Evolutionary conservation across 805 yeast species (phyloP).

Genomic region (Wickerhamomyces canadensis): DNA sequence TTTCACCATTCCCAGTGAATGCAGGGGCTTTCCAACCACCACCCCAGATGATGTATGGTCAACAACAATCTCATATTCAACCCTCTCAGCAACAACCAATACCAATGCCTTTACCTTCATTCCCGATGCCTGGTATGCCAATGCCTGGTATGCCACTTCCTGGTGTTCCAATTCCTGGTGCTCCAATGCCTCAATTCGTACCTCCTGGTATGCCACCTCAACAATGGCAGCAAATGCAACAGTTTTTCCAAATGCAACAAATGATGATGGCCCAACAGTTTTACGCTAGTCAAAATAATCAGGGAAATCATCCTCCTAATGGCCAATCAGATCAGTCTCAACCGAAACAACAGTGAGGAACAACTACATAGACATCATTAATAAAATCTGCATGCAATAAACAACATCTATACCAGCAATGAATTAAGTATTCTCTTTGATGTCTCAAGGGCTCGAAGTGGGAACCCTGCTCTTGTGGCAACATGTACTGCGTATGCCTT

Average conservation of each 20-base stretch:
- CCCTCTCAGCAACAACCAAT: slow-evolving; percentile 19
- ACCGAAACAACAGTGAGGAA: not conserved
- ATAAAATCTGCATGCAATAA: slow-evolving; percentile 1
- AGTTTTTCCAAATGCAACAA: slow-evolving; percentile 24
- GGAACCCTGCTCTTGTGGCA: slow-evolving; percentile 90
- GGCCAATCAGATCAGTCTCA: not conserved
- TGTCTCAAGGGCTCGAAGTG: slow-evolving; percentile 78
- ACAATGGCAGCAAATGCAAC: slow-evolving; percentile 26
- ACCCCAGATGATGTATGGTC: slow-evolving; percentile 7
- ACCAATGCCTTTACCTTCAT: slow-evolving; percentile 11
- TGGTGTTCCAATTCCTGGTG: too few relatives aligned
- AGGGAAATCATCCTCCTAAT: slow-evolving; percentile 1
- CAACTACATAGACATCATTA: too few relatives aligned
- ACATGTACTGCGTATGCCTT: slow-evolving; percentile 97
- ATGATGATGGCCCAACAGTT: slow-evolving; percentile 23
- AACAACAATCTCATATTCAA: slow-evolving; percentile 9
- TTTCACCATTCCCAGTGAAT: slow-evolving; percentile 11
- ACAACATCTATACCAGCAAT: not conserved
- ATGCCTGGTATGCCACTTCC: too few relatives aligned
- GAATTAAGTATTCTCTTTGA: slow-evolving; percentile 51
- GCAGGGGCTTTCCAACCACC: slow-evolving; percentile 17
- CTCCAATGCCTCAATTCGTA: slow-evolving; percentile 12
- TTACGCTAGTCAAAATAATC: slow-evolving; percentile 8
- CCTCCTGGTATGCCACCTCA: slow-evolving; percentile 27
- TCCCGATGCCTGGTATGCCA: slow-evolving; percentile 14